phyloP scores from a whole-genome alignment of 2,329 filamentous ascomycete genomes.

The Fusarium pilosicola region DNA sequence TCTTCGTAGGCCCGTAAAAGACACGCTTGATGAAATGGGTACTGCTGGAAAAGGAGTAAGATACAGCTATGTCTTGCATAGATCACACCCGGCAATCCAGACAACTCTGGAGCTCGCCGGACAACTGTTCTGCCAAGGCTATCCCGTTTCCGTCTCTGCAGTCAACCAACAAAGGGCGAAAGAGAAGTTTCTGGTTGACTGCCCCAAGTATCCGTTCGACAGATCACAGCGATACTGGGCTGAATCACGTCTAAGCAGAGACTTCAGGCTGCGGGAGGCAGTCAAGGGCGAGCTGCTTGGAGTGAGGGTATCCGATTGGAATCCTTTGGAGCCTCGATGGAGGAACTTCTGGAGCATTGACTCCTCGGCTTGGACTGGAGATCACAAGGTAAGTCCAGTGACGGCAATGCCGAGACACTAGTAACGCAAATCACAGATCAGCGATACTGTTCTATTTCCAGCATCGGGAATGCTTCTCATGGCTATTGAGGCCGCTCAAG shows the following conservation, averaged over 20 bases:
- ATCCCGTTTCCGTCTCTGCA: not conserved
- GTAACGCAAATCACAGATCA: not conserved
- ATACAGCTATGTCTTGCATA: not conserved
- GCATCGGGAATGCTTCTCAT: conserved; percentile 55
- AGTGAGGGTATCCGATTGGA: conserved; percentile 30
- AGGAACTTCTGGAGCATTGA: conserved; percentile 37
- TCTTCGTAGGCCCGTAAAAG: conserved; percentile 25
- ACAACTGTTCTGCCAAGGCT: not conserved
- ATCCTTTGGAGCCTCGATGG: conserved; percentile 42
- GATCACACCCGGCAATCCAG: not conserved
- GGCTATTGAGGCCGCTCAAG: conserved; percentile 53
- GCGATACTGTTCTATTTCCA: conserved; percentile 6
- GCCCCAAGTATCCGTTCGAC: conserved; percentile 3
- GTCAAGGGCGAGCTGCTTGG: conserved; percentile 54
- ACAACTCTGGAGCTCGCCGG: not conserved
- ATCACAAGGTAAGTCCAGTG: conserved; percentile 45
- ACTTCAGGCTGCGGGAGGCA: conserved; percentile 45
- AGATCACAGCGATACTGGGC: conserved; percentile 48
- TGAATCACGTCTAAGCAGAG: conserved; percentile 43
- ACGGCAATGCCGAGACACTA: fast-evolving
- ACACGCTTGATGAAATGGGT: conserved; percentile 9
- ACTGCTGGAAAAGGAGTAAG: not conserved
- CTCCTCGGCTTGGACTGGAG: conserved; percentile 50
- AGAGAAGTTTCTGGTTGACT: not conserved
- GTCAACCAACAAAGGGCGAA: not conserved